Conservation (phyloP, 768 basidiomycete species). For the Daedaleopsis sinensis region DNA sequence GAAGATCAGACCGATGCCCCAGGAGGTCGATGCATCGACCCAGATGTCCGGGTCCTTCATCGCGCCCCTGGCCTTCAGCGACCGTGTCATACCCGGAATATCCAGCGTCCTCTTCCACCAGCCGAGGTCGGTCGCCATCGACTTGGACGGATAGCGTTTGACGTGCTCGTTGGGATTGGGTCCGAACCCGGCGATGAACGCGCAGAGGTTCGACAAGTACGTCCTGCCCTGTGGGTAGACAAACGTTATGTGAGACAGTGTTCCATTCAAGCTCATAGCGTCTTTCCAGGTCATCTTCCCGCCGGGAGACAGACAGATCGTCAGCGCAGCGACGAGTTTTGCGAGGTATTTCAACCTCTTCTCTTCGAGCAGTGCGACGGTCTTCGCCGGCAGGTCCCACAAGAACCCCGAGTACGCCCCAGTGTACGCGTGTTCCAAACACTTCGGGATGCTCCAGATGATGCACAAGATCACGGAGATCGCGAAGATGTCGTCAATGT, state of each 20-base stretch:
- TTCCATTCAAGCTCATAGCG: conserved; percentile 30
- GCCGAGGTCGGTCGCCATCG: conserved; percentile 29
- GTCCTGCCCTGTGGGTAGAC: conserved; percentile 32
- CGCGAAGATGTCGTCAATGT: not conserved
- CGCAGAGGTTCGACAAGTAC: conserved; percentile 29
- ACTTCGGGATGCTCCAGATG: conserved; percentile 27
- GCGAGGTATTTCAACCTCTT: conserved; percentile 32
- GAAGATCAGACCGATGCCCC: not conserved
- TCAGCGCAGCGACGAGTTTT: conserved; percentile 20
- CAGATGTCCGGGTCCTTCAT: not conserved
- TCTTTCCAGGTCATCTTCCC: conserved; percentile 18
- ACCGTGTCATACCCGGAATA: not conserved
- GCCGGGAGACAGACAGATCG: not conserved
- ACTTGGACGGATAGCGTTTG: conserved; percentile 20
- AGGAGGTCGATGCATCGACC: not conserved
- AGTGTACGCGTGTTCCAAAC: conserved; percentile 23
- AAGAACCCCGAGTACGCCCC: conserved; percentile 34
- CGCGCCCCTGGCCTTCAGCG: not conserved
- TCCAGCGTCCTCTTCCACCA: conserved; percentile 36
- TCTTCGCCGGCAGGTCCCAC: conserved; percentile 30
- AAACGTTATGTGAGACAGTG: conserved; percentile 37
- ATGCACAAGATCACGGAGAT: conserved; percentile 21
- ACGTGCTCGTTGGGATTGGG: not conserved
- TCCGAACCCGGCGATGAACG: conserved; percentile 30
- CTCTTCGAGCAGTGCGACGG: conserved; percentile 33